These are phyloP conservation scores for Apophysomyces trapeziformis DNA, from an alignment of 371 early-diverging fungal species.

Conservation along the genomic window DNA sequence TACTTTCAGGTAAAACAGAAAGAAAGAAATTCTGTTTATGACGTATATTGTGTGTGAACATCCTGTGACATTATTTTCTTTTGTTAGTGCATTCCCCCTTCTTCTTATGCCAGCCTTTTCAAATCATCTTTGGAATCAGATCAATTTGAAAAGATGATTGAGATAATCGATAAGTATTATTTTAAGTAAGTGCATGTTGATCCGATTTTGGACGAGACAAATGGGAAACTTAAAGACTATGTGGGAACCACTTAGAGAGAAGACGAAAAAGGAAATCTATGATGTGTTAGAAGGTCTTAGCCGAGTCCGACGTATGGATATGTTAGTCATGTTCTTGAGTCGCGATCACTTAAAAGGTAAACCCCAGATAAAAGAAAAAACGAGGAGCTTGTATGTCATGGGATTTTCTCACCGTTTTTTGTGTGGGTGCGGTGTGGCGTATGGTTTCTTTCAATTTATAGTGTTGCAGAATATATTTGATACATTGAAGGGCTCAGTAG, in stretches of 20 bases:
- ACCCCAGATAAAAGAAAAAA: neutral
- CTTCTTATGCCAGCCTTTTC: conserved; percentile 58
- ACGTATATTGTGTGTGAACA: neutral
- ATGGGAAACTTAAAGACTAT: neutral
- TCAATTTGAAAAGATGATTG: conserved; percentile 66
- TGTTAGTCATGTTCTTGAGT: conserved; percentile 70
- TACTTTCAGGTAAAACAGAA: conserved; percentile 70
- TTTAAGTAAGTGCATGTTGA: conserved; percentile 12
- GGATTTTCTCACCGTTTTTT: conserved; percentile 9
- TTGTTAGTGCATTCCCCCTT: conserved; percentile 52
- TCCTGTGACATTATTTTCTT: neutral
- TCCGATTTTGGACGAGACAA: neutral
- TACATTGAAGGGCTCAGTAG: conserved; percentile 13
- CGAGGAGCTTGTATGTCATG: neutral
- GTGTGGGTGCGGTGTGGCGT: neutral
- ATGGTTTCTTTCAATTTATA: neutral
- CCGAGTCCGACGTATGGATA: conserved; percentile 65
- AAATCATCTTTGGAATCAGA: conserved; percentile 76
- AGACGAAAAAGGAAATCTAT: conserved; percentile 42
- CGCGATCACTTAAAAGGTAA: conserved; percentile 61
- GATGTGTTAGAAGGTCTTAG: conserved; percentile 52
- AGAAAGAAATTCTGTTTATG: neutral
- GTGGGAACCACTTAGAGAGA: conserved; percentile 30
- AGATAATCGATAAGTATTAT: conserved; percentile 51
- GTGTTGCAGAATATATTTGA: conserved; percentile 18